These are phyloP conservation scores for Plasmodium adleri DNA, from an alignment of 169 alveolate species.

Conservation along the genomic window DNA sequence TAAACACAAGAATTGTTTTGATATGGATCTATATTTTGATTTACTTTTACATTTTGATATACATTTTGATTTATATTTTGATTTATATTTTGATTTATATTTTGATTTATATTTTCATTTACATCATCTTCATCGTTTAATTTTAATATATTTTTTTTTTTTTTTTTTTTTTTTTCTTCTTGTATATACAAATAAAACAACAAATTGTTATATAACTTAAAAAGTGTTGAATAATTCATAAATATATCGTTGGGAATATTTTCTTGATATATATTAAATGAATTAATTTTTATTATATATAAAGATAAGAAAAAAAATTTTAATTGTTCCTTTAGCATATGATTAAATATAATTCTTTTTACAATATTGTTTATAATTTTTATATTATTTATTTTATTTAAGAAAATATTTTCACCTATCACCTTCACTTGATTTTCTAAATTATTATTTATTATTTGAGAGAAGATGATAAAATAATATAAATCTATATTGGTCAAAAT, in stretches of 20 bases:
- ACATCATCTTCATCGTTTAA: neutral
- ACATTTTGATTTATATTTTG: neutral
- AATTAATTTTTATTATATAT: conserved; percentile 48
- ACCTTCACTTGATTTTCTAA: conserved; percentile 48
- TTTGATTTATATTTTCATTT: neutral
- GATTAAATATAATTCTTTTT: conserved; percentile 59
- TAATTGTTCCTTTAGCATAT: conserved; percentile 51
- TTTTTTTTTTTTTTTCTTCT: conserved; percentile 26
- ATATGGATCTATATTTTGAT: neutral
- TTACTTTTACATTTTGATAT: too few relatives aligned
- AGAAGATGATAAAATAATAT: conserved; percentile 47
- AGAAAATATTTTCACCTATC: conserved; percentile 64
- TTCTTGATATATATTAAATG: conserved; percentile 12
- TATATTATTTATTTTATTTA: conserved; percentile 56
- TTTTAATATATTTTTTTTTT: neutral
- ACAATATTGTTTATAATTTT: conserved; percentile 58
- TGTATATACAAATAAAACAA: conserved; percentile 41
- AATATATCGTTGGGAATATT: conserved; percentile 15
- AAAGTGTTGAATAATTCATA: conserved; percentile 42
- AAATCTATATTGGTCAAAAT: conserved; percentile 40
- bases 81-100: too few relatives aligned
- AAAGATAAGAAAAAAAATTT: conserved; percentile 57
- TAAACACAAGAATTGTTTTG: neutral
- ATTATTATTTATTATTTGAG: conserved; percentile 70
- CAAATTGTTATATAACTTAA: conserved; percentile 55